These are phyloP conservation scores for Bassia scoparia DNA, from an alignment of 148 eudicot species.

Conservation along the genomic window DNA sequence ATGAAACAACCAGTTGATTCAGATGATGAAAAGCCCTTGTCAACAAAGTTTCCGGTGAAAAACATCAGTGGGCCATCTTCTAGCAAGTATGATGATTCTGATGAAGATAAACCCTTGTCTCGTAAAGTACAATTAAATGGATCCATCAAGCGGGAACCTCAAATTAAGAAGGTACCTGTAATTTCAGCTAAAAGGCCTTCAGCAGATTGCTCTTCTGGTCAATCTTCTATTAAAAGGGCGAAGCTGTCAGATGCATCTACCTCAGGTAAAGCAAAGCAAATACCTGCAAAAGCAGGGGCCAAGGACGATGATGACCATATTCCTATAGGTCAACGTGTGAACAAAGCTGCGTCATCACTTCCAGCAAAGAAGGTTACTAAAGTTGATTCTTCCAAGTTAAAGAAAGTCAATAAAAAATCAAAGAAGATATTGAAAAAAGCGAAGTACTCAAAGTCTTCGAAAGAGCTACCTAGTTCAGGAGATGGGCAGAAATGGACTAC, in stretches of 20 bases:
- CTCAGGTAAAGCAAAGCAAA: conserved; percentile 43
- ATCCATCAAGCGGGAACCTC: conserved; percentile 42
- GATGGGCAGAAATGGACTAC: conserved; percentile 98
- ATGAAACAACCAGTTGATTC: conserved; percentile 40
- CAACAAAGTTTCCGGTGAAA: conserved; percentile 45
- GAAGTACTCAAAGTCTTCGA: conserved; percentile 65
- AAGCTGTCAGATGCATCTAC: conserved; percentile 52
- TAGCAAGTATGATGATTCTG: conserved; percentile 43
- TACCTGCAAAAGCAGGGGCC: conserved; percentile 45
- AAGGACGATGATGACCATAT: conserved; percentile 60
- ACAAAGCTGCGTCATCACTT: conserved; percentile 45
- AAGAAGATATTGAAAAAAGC: conserved; percentile 61
- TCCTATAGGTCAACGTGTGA: conserved; percentile 72
- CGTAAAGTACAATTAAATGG: conserved; percentile 70
- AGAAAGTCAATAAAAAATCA: conserved; percentile 44
- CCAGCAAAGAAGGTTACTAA: conserved; percentile 37
- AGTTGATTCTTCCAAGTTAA: conserved; percentile 48
- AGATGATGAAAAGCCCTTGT: conserved; percentile 74
- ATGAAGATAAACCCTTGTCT: conserved; percentile 50
- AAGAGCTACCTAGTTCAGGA: conserved; percentile 76
- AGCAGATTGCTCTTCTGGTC: conserved; percentile 39
- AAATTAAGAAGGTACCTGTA: conserved; percentile 31
- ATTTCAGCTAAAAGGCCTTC: conserved; percentile 59
- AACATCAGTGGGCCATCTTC: conserved; percentile 42
- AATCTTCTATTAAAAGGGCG: conserved; percentile 53